Base-by-base conservation (phyloP, 352 stramenopile genomes). In the Peronosclerospora sorghi region DNA sequence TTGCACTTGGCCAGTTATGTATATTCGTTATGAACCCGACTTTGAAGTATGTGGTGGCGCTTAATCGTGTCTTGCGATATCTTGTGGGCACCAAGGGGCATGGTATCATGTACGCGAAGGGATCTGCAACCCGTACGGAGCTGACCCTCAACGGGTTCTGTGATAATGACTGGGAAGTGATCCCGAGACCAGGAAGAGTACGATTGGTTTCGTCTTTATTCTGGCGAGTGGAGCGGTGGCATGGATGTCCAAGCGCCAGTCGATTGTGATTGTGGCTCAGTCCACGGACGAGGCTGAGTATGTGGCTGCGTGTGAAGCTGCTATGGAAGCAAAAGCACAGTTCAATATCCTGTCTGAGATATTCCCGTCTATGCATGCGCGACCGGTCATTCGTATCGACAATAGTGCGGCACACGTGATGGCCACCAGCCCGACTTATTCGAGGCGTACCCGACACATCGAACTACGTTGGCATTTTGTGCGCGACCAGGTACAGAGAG, bases 1-100 rank as follows among this genome's bases (percentile, higher is more conserved):
- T 48, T 41, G 44, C 32, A 9, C 14, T 69, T 0, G 50, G 39
- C 0, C 47, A 62, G 18, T n/a, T 64, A 5, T 65, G 59, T 18
- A 13, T 41, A 12, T 59, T 51, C 18, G 50, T 69, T 0, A 14
- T 35, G 18, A 2, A 21, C 8, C 41, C 44, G 27, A 53, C 49
- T 2, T 32, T 19, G 9, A 29, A 54, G 38, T 30, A 54, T 24
- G 30, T 54, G 26, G 30, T 24, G 6, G 17, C 30, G 0, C 20
- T 27, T 1, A 53, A 53, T 6, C 21, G 38, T 17, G 32, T 42
- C 8, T 38, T 36, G 1, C 39, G 24, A 18, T 51, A 43, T 10
- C 13, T 51, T 8, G 18, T 32, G 18, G 27, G 26, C 0, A 51
- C 26, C 10, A 32, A 34, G 26, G 12, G 19, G 1, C 6, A 39